These are phyloP conservation scores for Dothistroma pini DNA, from an alignment of 2,329 filamentous ascomycete genomes.

Conservation along the genomic window DNA sequence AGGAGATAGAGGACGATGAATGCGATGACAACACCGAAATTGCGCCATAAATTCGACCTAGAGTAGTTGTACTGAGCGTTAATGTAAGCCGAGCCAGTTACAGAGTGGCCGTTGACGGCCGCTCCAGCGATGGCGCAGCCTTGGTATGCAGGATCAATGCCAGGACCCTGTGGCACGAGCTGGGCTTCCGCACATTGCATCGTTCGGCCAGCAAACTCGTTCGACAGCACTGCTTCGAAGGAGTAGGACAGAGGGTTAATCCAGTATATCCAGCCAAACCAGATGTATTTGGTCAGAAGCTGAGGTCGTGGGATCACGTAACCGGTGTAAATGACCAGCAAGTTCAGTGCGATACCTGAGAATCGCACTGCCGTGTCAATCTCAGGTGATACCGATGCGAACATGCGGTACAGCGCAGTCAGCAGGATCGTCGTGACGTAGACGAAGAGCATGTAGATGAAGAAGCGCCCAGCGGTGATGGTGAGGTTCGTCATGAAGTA, in stretches of 20 bases:
- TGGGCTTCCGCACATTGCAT: constrained; percentile 59
- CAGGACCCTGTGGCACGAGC: constrained; percentile 58
- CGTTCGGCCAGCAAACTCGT: constrained; percentile 57
- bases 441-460: constrained; percentile 62
- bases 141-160: constrained; percentile 54
- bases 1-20: constrained; percentile 71
- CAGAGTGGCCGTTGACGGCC: constrained; percentile 46
- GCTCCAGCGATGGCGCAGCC: constrained; percentile 62
- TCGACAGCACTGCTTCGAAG: constrained; percentile 65
- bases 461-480: constrained; percentile 60
- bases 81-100: constrained; percentile 56
- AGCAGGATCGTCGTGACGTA: constrained; percentile 61
- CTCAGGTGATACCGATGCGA: constrained; percentile 59
- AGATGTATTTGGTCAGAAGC: constrained; percentile 57
- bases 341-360: constrained; percentile 58
- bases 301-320: constrained; percentile 66
- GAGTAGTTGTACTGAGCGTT: constrained; percentile 55
- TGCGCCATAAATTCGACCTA: constrained; percentile 61
- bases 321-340: constrained; percentile 61
- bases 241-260: constrained; percentile 54
- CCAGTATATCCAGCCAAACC: constrained; percentile 61
- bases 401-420: constrained; percentile 63
- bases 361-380: constrained; percentile 66
- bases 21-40: constrained; percentile 73
- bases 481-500: constrained; percentile 63